phyloP scores from a whole-genome alignment of 768 basidiomycete genomes.

The Asterophora parasitica region DNA sequence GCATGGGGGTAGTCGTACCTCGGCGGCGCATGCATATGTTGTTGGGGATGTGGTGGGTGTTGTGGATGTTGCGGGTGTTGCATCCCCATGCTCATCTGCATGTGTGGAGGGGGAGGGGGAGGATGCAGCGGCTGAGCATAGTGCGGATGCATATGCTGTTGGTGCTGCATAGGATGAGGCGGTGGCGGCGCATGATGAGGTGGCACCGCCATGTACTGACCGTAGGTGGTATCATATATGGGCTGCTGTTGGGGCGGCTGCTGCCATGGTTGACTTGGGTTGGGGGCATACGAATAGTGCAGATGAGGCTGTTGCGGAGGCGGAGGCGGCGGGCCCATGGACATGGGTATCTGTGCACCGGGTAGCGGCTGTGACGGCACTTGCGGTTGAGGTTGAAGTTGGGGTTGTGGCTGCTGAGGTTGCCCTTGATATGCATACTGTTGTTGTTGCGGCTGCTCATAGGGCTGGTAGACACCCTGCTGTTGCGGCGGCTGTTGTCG shows the following conservation, averaged over 20 bases:
- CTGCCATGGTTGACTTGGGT: not conserved
- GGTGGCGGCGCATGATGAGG: not conserved
- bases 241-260: slow-evolving; percentile 1
- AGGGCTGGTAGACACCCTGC: not conserved
- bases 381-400: not conserved
- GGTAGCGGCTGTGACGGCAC: not conserved
- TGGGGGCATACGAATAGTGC: not conserved
- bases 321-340: not conserved
- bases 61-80: not conserved
- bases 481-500: slow-evolving; percentile 1
- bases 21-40: not conserved
- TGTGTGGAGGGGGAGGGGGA: not conserved
- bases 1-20: slow-evolving; percentile 7
- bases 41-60: slow-evolving; percentile 1
- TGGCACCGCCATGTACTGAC: too few relatives aligned
- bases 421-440: slow-evolving; percentile 5
- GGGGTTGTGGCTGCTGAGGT: not conserved
- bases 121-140: slow-evolving; percentile 3
- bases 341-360: not conserved
- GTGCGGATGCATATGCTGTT: slow-evolving; percentile 2
- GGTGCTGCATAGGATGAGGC: not conserved
- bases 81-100: not conserved
- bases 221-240: too few relatives aligned
- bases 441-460: slow-evolving; percentile 1
- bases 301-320: not conserved